Evolutionary conservation across 1,139 yeast species (phyloP).

Genomic region (Yamadazyma sp.): DNA sequence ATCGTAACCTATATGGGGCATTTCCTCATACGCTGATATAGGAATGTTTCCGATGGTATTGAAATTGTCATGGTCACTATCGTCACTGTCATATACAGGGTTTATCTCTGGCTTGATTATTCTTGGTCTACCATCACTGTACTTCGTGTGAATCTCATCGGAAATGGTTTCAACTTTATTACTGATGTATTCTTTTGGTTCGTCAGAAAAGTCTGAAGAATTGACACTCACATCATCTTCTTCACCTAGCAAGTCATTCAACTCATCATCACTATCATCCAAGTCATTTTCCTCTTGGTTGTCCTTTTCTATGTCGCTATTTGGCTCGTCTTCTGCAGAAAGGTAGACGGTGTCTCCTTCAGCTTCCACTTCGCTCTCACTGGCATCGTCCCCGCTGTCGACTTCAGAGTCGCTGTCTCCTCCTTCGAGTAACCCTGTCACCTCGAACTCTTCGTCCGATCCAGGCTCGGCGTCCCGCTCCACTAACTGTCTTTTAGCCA

Average conservation of each 20-base stretch:
- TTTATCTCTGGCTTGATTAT: conserved; percentile 83
- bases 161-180: conserved; percentile 44
- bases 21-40: conserved; percentile 88
- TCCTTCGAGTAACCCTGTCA: conserved; percentile 25
- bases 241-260: conserved; percentile 57
- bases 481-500: conserved; percentile 12
- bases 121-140: conserved; percentile 80
- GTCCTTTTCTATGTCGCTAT: conserved; percentile 28
- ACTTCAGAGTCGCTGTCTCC: conserved; percentile 15
- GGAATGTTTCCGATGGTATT: conserved; percentile 96
- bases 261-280: conserved; percentile 61
- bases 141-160: conserved; percentile 47
- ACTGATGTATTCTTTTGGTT: conserved; percentile 47
- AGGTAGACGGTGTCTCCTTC: conserved; percentile 21
- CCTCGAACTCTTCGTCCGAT: conserved; percentile 26
- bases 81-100: conserved; percentile 92
- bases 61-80: conserved; percentile 77
- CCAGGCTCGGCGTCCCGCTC: conserved; percentile 23
- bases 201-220: conserved; percentile 45
- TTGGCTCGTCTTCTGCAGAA: conserved; percentile 25
- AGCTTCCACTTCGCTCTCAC: conserved; percentile 15
- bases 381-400: conserved; percentile 7
- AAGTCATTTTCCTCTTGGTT: conserved; percentile 29
- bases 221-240: conserved; percentile 40
- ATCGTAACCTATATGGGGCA: conserved; percentile 96